Base-by-base conservation (phyloP, 225 moss, liverwort and hornwort species). In the Pseudoscleropodium purum region DNA sequence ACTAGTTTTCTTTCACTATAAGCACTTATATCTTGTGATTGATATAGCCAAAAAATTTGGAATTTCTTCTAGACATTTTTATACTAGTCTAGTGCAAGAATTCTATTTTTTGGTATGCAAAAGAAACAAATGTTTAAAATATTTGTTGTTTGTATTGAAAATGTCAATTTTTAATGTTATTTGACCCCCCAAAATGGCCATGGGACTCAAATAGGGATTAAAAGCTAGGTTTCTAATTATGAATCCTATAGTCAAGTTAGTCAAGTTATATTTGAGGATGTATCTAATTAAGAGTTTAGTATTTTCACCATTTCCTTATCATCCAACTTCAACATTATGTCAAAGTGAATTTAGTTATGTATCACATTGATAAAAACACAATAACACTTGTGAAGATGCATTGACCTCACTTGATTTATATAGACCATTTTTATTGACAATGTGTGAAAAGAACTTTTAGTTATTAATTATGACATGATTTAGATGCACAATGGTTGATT, bases 181-280 rank as follows among this genome's bases (percentile, higher is more conserved):
- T 25, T 25, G 24, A 25, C n/a, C n/a, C n/a, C 15, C 13, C 12
- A n/a, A 39, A 24, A 56, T n/a, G 13, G 13, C 23, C 4, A 6
- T 6, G 20, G 0, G 2, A 23, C 13, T n/a, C 4, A 52, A 5
- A 5, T 6, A n/a, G 2, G 2, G 7, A 1, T n/a, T 23, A 47
- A 47, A 2, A 47, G 10, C 4, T 45, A 45, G 31, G 4, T 30
- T 30, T 31, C n/a, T 30, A 11, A 30, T 2, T 47, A 2, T 47
- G 11, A 75, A 75, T 47, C n/a, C n/a, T n/a, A n/a, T n/a, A n/a
- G n/a, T 49, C 3, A 1, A 75, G 19, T 49, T 49, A 11, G 2
- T 49, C 11, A 18, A 49, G 9, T 11, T 19, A 47, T 75, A 18
- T 31, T 47, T 75, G 11, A 75, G 4, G 34, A 20, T 51, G 13